These are phyloP conservation scores for Rhizopogon sp. DNA, from an alignment of 768 basidiomycete genomes.

Conservation along the genomic window DNA sequence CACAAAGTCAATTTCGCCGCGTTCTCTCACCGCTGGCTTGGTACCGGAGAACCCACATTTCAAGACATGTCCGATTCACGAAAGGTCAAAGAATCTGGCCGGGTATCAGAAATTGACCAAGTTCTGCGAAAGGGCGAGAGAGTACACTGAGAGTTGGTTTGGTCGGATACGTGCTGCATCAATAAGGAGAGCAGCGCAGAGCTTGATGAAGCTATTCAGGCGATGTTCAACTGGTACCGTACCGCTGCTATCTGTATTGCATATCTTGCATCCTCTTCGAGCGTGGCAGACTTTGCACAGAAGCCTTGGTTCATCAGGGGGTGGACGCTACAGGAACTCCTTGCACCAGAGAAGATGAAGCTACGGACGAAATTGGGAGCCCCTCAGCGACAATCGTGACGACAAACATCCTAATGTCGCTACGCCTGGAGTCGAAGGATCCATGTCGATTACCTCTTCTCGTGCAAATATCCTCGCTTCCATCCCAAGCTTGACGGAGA, in stretches of 20 bases:
- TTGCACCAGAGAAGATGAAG: constrained; percentile 9
- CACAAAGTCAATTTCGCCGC: background rate
- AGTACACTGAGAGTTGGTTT: constrained; percentile 16
- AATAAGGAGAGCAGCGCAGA: constrained; percentile 24
- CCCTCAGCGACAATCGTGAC: constrained; percentile 3
- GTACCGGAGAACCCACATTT: constrained; percentile 11
- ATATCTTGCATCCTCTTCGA: background rate
- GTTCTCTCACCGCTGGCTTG: constrained; percentile 18
- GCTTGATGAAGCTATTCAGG: constrained; percentile 24
- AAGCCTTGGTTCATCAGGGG: constrained; percentile 20
- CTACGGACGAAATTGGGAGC: constrained; percentile 14
- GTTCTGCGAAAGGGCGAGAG: constrained; percentile 3
- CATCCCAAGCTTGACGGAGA: background rate
- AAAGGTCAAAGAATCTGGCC: background rate
- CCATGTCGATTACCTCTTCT: background rate
- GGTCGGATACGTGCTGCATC: constrained; percentile 18
- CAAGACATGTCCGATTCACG: constrained; percentile 2
- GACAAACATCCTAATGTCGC: constrained; percentile 6
- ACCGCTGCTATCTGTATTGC: constrained; percentile 14
- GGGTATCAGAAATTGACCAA: constrained; percentile 13
- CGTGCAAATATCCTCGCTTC: constrained; percentile 4
- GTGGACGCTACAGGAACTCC: constrained; percentile 14
- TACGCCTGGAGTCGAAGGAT: background rate
- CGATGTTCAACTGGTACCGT: constrained; percentile 25
- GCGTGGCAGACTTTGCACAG: constrained; percentile 5